Evolutionary conservation across 805 yeast genomes (phyloP), one percentile per base, ranked within the genome.

Genomic region (Ogataea methylovora): DNA sequence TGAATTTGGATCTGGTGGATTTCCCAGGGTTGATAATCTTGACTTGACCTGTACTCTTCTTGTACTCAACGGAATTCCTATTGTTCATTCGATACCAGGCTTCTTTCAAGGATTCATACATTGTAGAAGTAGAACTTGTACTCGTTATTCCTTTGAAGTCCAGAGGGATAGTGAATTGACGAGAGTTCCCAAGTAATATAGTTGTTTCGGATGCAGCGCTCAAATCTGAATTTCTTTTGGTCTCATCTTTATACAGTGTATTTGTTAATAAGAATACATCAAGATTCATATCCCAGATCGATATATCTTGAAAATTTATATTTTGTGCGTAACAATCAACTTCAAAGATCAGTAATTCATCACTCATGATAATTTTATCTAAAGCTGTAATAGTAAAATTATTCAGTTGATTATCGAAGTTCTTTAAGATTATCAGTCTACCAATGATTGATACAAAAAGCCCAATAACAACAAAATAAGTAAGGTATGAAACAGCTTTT

Each of bases 201-300:
- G 61, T 55, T 2, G 52, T 40, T 10, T 58, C 61, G 1, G 46
- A 36, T 27, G 26, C n/a, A 6, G 29, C 17, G 5, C 8, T 14
- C 13, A 12, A 16, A 5, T 16, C 29, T 19, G 17, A 26, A 38
- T 38, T 23, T 29, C 23, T 9, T 24, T 31, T 37, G 4, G 21
- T 30, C 14, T 15, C 23, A 13, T 29, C 37, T 18, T 32, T 10
- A 2, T 40, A 44, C 8, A 45, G 29, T 14, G 49, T 30, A 23
- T 52, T 49, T 1, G 60, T 56, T 3, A 50, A 34, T 8, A 59
- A 25, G 26, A 60, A 56, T 1, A 59, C 49, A 39, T 60, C 63
- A 15, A 60, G 25, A 37, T 57, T 54, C 46, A 51, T 40, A n/a
- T 49, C 42, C 52, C 56, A 52, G 7, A 60, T 46, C 6, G 41